Percentiles rank a stretch among this genome's conserved stretches.
These are phyloP conservation scores for Juglanconis oblonga DNA, from an alignment of 2,329 filamentous ascomycete species.

Conservation along the genomic window DNA sequence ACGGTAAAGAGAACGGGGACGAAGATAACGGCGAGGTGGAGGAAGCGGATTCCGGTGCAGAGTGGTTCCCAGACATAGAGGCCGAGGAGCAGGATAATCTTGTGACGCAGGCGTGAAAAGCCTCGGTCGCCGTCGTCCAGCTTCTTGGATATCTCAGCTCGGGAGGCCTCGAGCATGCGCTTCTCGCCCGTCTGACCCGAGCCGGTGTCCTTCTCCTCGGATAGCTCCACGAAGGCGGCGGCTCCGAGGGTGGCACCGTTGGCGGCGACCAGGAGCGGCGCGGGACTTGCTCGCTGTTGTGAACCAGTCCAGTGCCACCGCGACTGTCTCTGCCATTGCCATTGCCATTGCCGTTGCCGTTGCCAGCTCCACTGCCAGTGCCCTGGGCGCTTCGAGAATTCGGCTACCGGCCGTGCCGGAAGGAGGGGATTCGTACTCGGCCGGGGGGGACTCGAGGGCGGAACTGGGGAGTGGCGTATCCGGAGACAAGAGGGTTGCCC, in stretches of 20 bases:
- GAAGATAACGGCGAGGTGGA: slow-evolving; percentile 85
- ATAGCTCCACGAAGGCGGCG: slow-evolving; percentile 55
- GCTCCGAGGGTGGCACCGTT: slow-evolving; percentile 47
- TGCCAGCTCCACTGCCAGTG: background rate
- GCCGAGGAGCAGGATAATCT: slow-evolving; percentile 66
- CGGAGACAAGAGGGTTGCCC: slow-evolving; percentile 11
- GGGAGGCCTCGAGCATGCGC: slow-evolving; percentile 82
- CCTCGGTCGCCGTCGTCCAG: slow-evolving; percentile 62
- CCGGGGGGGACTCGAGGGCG: background rate
- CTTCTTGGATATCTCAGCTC: slow-evolving; percentile 70
- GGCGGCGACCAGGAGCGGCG: slow-evolving; percentile 35
- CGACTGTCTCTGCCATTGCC: slow-evolving; percentile 21
- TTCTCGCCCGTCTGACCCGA: slow-evolving; percentile 70
- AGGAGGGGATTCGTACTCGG: background rate
- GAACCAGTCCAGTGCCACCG: slow-evolving; percentile 23
- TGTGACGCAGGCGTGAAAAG: slow-evolving; percentile 55
- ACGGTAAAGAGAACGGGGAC: slow-evolving; percentile 81
- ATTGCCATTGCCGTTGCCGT: slow-evolving; percentile 22
- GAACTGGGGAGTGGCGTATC: background rate
- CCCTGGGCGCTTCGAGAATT: background rate
- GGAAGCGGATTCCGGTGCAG: slow-evolving; percentile 81
- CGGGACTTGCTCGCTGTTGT: background rate
- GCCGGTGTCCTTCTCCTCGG: slow-evolving; percentile 51
- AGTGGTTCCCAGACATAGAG: slow-evolving; percentile 78
- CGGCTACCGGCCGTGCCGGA: slow-evolving; percentile 1